Percentiles rank a stretch among this genome's conserved stretches.
Conservation (phyloP, 83 land plant species). For the Diphasiastrum complanatum region DNA sequence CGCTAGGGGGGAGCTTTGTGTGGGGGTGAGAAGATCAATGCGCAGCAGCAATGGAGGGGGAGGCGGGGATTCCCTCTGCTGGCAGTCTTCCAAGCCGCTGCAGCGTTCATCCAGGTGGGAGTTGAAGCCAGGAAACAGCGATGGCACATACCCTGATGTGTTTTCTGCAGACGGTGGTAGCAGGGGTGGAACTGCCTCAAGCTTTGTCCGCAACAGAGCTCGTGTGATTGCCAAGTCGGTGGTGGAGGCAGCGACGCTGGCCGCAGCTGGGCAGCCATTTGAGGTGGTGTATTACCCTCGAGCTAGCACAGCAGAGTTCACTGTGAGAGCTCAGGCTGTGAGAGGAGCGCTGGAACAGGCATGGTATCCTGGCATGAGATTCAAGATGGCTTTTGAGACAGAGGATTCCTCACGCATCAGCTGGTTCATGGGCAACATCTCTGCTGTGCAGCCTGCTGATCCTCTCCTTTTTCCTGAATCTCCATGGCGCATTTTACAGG, state of each 20-base stretch:
- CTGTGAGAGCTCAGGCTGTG: slow-evolving; percentile 71
- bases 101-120: slow-evolving; percentile 24
- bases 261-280: slow-evolving; percentile 70
- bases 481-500: slow-evolving; percentile 98
- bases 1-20: slow-evolving; percentile 85
- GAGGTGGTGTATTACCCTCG: slow-evolving; percentile 96
- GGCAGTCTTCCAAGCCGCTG: not conserved
- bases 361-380: slow-evolving; percentile 90
- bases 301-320: slow-evolving; percentile 92
- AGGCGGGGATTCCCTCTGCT: slow-evolving; percentile 17
- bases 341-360: slow-evolving; percentile 60
- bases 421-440: slow-evolving; percentile 98
- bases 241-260: slow-evolving; percentile 65
- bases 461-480: slow-evolving; percentile 87
- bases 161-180: not conserved
- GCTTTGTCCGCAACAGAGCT: slow-evolving; percentile 45
- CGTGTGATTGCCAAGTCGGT: slow-evolving; percentile 72
- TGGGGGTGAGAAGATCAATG: slow-evolving; percentile 82
- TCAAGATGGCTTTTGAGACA: slow-evolving; percentile 98
- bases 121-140: too few relatives aligned
- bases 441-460: slow-evolving; percentile 76
- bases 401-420: slow-evolving; percentile 98
- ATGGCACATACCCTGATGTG: too few relatives aligned
- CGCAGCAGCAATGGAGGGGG: slow-evolving; percentile 21
- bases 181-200: slow-evolving; percentile 19